Base-by-base conservation (phyloP, 2,329 filamentous ascomycete genomes). In the Monosporascus ibericus region DNA sequence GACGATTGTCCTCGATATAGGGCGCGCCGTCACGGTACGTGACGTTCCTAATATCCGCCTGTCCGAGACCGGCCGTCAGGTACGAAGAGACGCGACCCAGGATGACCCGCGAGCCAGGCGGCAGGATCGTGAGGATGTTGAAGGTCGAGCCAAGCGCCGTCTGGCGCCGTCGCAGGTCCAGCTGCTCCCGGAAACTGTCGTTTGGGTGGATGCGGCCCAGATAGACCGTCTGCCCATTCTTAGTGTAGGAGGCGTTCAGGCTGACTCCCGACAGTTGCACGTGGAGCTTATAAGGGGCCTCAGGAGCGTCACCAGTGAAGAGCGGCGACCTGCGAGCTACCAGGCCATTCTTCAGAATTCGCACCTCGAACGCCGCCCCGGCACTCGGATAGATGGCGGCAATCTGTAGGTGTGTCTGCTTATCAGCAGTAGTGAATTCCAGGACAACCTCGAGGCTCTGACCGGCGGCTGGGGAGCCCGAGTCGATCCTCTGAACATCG, bases 171-270 rank as follows among this genome's bases (percentile, higher is more conserved):
- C 48, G 48, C n/a, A 49, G 20, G 34, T 49, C 48, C 2, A 49
- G 39, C 6, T 25, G 24, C 9, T 49, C 48, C 34, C 20, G 14
- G 37, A 49, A 49, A 22, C 4, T 25, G 37, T 49, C 20, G n/a
- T 17, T 8, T 17, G 48, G 48, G 34, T 49, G 17, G 48, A 49
- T 27, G 9, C 48, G 48, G 18, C 48, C 48, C 15, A 49, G 48
- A 22, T 39, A 30, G 14, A 18, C 27, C 11, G 36, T 49, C 20
- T 42, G 48, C 8, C 48, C 48, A 18, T 25, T 25, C 20, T 49
- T 49, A 8, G 48, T 22, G 36, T 49, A 49, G 34, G 39, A 49
- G 22, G 48, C 34, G 22, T 49, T 49, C 34, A 49, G 48, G 34
- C 48, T 49, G 22, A 42, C 27, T 20, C 48, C 48, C 3, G 48